Base-by-base conservation (phyloP, 164 flowering plant species). In the Vitis rupestris region DNA sequence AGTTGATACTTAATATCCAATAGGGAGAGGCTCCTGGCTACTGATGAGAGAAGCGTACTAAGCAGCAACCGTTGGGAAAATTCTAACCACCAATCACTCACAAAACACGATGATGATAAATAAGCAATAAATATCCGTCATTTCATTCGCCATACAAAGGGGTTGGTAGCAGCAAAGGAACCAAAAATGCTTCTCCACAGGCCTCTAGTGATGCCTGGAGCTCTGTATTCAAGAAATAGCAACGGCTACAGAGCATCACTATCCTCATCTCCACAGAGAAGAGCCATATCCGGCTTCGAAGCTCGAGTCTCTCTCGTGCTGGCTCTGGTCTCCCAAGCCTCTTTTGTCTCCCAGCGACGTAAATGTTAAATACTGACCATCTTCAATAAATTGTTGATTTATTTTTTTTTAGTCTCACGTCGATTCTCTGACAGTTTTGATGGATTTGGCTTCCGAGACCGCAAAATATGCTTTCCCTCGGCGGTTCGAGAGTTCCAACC, bases 281-380 rank as follows among this genome's bases (percentile, higher is more conserved):
- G 74, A 62, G 68, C 81, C 55, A 66, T 84, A 59, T 87, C 97
- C 1, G 84, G 86, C 3, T 55, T 71, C 17, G 93, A 89, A 74
- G 81, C 93, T 74, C 85, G 98, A 13, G 5, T 91, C 27, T 86
- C 98, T 68, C 97, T 93, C 67, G 82, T 93, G 63, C 53, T 79
- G 12, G 98, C 95, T 44, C 82, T 93, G 17, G 95, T 90, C 60
- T 76, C 94, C 23, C 97, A 93, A 72, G 76, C 98, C 13, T 78
- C 85, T 5, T 72, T 92, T 29, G 70, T 82, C 75, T 87, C 94
- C 13, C 94, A 85, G 82, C 82, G 90, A 67, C 78, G 98, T 93
- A 83, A 67, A 65, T 72, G 64, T 73, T 59, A 8, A 12, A 31
- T 60, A 11, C 14, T 61, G 0, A 9, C 49, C 29, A 16, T 63